Percentiles rank a stretch among this genome's conserved stretches.
These are phyloP conservation scores for Diaporthe sp. DNA, from an alignment of 2,329 filamentous ascomycete genomes.

Conservation along the genomic window DNA sequence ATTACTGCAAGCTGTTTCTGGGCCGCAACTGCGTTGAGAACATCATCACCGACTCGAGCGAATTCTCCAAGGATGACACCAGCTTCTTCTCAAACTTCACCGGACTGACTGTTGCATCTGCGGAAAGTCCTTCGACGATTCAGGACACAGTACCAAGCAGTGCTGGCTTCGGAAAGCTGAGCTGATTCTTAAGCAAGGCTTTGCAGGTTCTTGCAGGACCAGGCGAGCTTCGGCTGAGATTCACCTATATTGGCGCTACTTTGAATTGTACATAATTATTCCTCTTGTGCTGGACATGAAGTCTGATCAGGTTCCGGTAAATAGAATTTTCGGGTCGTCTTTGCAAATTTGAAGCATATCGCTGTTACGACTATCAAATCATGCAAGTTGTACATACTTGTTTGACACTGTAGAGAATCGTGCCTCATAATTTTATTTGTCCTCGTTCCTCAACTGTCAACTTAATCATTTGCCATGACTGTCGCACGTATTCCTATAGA, in stretches of 20 bases:
- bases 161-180: constrained; percentile 28
- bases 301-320: neutral
- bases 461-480: no score
- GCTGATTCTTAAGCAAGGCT: neutral
- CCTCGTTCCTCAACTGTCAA: no score
- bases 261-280: neutral
- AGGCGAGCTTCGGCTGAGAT: neutral
- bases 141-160: neutral
- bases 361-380: no score
- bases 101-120: neutral
- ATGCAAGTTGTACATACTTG: no score
- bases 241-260: neutral
- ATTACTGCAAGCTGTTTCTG: constrained; percentile 58
- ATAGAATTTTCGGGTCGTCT: neutral
- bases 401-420: no score
- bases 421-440: no score
- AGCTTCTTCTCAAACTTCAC: constrained; percentile 29
- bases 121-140: neutral
- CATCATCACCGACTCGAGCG: constrained; percentile 40
- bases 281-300: no score
- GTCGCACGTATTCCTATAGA: no score
- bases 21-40: constrained; percentile 67
- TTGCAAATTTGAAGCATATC: no score
- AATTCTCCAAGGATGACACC: neutral
- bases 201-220: neutral